Evolutionary conservation across 83 land plant genomes (phyloP), one percentile per base, ranked within the genome.

Genomic region (Diphasiastrum complanatum): DNA sequence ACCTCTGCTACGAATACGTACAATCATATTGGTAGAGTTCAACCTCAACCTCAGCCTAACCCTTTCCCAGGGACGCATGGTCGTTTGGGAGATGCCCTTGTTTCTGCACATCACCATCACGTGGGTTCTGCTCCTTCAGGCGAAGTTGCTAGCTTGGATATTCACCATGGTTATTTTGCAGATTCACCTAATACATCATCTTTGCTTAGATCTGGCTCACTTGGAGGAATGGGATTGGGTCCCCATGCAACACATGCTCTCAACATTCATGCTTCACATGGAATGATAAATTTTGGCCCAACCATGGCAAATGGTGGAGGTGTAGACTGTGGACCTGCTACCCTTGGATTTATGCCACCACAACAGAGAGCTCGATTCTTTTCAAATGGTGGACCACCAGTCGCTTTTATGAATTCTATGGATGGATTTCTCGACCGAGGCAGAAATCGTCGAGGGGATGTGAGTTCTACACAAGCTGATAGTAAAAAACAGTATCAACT

Each of bases 111-210:
- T 33, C 70, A 55, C 32, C 87, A 83, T 61, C 85, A 86, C 59
- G 86, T 90, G 35, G 97, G 97, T 16, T 89, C 91, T 35, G 86
- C 90, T 56, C 85, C 93, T 33, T n/a, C n/a, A n/a, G 56, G 68
- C 28, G 78, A 81, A 61, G 73, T 71, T 11, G 72, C 88, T 32
- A 61, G 70, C n/a, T 60, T 81, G 74, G 89, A 84, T 18, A 74
- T 79, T 45, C 75, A 65, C 3, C 78, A 76, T 51, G 71, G 68
- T 45, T 78, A 70, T 75, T 60, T 70, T 5, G 70, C 68, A 45
- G 81, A 78, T 2, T 78, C 82, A 16, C 65, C 69, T 49, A 85
- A 69, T 48, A 25, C 59, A 1, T 48, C 58, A 5, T 61, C 72
- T 10, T 50, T 61, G 14, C 33, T 83, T 49, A 65, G 75, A 76